A percentile compares a stretch with the other conserved stretches of the same genome.
These are phyloP conservation scores for Bacterosira constricta DNA, from an alignment of 108 stramenopile species.

Conservation along the genomic window DNA sequence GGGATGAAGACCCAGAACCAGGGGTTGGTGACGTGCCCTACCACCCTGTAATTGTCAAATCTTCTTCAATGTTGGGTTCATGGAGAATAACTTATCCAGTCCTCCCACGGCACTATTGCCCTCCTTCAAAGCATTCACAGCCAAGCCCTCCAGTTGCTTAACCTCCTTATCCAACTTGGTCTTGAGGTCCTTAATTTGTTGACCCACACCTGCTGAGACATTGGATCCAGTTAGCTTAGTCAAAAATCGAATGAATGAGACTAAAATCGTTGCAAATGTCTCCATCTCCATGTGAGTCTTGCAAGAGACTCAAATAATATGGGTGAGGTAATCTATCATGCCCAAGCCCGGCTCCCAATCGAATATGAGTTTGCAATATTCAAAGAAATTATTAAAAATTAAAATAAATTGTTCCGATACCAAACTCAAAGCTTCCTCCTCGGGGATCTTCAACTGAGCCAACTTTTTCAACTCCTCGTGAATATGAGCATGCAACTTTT, in stretches of 20 bases:
- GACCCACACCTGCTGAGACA: background rate
- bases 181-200: background rate
- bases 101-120: too few species aligned
- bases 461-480: background rate
- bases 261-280: background rate
- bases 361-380: background rate
- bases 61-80: too few species aligned
- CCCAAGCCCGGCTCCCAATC: too few species aligned
- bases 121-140: too few species aligned
- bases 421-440: background rate
- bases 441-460: background rate
- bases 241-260: background rate
- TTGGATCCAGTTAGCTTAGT: background rate
- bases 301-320: background rate
- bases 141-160: too few species aligned
- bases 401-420: background rate
- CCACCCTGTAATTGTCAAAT: too few species aligned
- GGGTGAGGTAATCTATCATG: too few species aligned
- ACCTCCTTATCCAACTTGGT: background rate
- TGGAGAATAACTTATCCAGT: background rate
- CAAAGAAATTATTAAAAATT: background rate
- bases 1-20: background rate
- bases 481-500: background rate
- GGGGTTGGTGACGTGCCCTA: too few species aligned
- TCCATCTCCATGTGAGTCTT: background rate